A percentile compares a stretch with the other conserved stretches of the same genome.
Conservation (phyloP, 106 monocot species). For the Dactylorhiza incarnata region DNA sequence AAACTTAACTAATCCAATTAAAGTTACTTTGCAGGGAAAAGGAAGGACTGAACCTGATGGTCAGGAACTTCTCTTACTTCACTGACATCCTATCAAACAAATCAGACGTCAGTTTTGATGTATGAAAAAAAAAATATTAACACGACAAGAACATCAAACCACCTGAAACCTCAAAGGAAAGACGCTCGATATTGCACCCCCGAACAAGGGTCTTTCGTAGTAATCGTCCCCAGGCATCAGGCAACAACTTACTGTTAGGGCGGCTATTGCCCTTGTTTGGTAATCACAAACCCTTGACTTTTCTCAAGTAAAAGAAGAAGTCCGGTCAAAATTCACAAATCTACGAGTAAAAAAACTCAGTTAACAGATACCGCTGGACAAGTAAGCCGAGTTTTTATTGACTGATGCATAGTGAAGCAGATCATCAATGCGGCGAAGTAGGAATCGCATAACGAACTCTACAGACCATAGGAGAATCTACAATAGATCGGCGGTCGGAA, state of each 20-base stretch:
- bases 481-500: not conserved
- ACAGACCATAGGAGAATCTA: not conserved
- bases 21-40: not conserved
- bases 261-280: not conserved
- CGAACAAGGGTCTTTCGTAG: constrained; percentile 52
- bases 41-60: constrained; percentile 46
- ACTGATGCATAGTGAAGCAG: not conserved
- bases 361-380: not conserved
- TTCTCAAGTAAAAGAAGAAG: not conserved
- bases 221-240: constrained; percentile 1
- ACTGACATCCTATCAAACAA: constrained; percentile 63
- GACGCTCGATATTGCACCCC: constrained; percentile 64
- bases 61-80: constrained; percentile 69
- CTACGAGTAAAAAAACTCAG: not conserved
- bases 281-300: not conserved
- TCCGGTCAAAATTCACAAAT: not conserved
- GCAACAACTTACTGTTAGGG: not conserved
- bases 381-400: not conserved
- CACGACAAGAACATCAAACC: not conserved
- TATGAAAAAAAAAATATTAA: not conserved
- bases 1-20: not conserved
- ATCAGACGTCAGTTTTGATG: not conserved
- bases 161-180: constrained; percentile 81
- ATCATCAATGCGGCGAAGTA: not conserved
- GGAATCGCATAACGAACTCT: not conserved